These are phyloP conservation scores for Leccinum pachyderme DNA, from an alignment of 1,284 basidiomycete species.

Conservation along the genomic window DNA sequence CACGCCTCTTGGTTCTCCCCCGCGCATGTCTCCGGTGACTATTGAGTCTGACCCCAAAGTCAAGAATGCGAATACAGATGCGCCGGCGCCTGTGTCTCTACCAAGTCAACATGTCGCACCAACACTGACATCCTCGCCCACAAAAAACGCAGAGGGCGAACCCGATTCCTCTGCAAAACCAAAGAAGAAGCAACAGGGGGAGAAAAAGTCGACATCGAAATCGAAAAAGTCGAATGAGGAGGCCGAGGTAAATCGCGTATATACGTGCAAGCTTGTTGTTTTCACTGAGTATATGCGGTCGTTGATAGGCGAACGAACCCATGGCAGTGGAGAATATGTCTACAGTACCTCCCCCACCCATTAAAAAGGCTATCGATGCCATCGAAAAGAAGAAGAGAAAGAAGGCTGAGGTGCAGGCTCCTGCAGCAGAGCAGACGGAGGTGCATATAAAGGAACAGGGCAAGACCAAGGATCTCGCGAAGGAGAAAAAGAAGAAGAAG, in stretches of 20 bases:
- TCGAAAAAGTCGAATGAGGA: conserved; percentile 9
- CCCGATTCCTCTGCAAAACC: conserved; percentile 2
- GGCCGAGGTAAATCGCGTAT: conserved; percentile 18
- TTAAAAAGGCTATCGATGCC: background rate
- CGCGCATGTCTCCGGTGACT: conserved; percentile 45
- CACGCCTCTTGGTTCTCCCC: conserved; percentile 64
- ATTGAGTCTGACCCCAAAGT: conserved; percentile 1
- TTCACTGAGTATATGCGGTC: conserved; percentile 6
- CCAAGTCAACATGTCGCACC: background rate
- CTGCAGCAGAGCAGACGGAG: background rate
- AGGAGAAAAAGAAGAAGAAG: conserved; percentile 26
- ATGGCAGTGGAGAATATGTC: background rate
- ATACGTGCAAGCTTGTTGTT: background rate
- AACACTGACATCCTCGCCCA: background rate
- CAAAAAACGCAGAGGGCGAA: conserved; percentile 1
- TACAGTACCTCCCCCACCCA: background rate
- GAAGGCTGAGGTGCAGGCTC: background rate
- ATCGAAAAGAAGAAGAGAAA: background rate
- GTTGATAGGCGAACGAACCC: conserved; percentile 6
- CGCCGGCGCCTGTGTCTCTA: background rate
- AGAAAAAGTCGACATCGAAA: conserved; percentile 30
- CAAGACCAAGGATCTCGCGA: conserved; percentile 21
- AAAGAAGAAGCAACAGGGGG: conserved; percentile 30
- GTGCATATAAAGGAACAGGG: conserved; percentile 5
- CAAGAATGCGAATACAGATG: background rate